These are phyloP conservation scores for Nicotiana benthamiana DNA, from an alignment of 257 asterid genomes.

Conservation along the genomic window DNA sequence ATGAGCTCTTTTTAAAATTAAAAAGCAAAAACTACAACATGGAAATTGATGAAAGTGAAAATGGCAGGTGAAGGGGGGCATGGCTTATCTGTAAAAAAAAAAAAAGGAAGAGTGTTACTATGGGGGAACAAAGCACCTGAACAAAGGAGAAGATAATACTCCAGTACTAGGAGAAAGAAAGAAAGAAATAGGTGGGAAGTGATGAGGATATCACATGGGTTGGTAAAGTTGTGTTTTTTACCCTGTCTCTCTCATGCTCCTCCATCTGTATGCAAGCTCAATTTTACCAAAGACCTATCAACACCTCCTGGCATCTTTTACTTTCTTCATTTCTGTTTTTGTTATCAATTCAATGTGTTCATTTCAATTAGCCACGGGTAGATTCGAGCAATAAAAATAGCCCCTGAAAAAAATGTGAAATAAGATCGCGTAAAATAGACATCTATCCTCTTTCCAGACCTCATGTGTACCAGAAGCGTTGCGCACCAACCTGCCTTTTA, in stretches of 20 bases:
- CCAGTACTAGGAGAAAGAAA: not conserved
- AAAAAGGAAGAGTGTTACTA: not conserved
- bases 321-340: not conserved
- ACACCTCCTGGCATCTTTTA: not conserved
- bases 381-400: not conserved
- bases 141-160: constrained; percentile 3
- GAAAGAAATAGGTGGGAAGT: not conserved
- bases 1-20: no score
- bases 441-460: no score
- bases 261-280: not conserved
- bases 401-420: no score
- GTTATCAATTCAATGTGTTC: not conserved
- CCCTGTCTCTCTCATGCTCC: not conserved
- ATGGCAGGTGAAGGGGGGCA: not conserved
- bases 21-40: not conserved
- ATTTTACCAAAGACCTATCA: not conserved
- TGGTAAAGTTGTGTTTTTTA: not conserved
- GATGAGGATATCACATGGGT: constrained; percentile 7
- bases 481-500: no score
- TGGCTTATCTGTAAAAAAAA: not conserved
- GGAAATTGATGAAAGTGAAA: constrained; percentile 4
- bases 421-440: not conserved
- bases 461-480: no score
- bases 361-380: not conserved
- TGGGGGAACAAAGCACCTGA: constrained; percentile 2